Conservation (phyloP, 2,329 filamentous ascomycete species). For the Claviceps pusilla region DNA sequence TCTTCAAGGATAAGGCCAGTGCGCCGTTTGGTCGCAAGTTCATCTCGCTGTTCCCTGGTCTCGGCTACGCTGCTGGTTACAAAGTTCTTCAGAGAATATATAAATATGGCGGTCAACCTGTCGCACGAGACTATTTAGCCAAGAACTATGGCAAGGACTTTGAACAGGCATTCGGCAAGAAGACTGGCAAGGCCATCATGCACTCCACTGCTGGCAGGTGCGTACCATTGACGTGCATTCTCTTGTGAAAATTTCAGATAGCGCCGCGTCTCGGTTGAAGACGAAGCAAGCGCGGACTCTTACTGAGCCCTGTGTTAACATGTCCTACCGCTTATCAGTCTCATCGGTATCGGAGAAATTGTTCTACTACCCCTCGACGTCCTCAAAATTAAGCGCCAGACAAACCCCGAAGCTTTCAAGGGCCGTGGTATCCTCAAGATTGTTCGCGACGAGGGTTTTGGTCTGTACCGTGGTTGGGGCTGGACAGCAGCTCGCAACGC, state of each 20-base stretch:
- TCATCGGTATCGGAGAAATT: constrained; percentile 96
- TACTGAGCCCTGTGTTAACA: background rate
- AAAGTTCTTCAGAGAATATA: constrained; percentile 95
- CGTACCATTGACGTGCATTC: constrained; percentile 9
- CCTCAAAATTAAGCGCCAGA: constrained; percentile 98
- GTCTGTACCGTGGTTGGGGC: constrained; percentile 87
- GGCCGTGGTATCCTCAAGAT: constrained; percentile 84
- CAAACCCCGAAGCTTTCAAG: constrained; percentile 94
- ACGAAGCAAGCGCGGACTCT: no score
- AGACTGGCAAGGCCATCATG: constrained; percentile 96
- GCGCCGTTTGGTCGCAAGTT: constrained; percentile 65
- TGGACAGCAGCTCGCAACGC: constrained; percentile 97
- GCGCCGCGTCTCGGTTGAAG: background rate
- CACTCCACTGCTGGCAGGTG: constrained; percentile 88
- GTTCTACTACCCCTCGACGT: constrained; percentile 89
- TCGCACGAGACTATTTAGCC: constrained; percentile 77
- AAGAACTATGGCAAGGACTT: constrained; percentile 70
- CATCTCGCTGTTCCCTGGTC: constrained; percentile 86
- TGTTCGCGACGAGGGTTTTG: constrained; percentile 84
- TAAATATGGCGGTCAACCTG: constrained; percentile 96
- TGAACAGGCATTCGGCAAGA: constrained; percentile 81
- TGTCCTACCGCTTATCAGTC: constrained; percentile 29
- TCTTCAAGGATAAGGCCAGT: constrained; percentile 78
- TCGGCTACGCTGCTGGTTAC: constrained; percentile 95
- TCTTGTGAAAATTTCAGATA: background rate